Conservation (phyloP, 257 asterid species). For the Nicotiana paniculata region DNA sequence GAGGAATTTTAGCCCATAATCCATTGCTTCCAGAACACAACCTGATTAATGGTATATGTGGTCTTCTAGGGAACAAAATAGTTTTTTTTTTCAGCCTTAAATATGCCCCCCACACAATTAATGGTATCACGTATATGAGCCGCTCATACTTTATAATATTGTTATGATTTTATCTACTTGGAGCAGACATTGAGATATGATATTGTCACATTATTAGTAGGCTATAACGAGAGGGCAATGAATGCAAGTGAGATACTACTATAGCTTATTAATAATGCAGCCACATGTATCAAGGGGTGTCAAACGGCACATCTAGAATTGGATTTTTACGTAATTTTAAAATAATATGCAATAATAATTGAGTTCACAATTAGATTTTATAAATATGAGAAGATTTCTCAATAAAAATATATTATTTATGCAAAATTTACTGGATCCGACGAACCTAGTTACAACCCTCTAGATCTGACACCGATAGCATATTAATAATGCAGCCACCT, state of each 20-base stretch:
- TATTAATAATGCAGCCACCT: neutral
- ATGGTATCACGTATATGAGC: neutral
- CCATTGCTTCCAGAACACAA: neutral
- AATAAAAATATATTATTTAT: too few relatives aligned
- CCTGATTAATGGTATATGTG: neutral
- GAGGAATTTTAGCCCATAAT: neutral
- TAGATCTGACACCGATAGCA: neutral
- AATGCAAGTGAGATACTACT: neutral
- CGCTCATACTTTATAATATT: neutral
- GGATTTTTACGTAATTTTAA: too few relatives aligned
- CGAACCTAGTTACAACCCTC: too few relatives aligned
- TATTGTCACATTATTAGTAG: neutral
- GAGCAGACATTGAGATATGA: neutral
- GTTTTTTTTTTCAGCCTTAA: neutral
- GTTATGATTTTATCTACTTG: neutral
- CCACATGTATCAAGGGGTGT: too few relatives aligned
- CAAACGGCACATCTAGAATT: too few relatives aligned
- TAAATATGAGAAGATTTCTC: too few relatives aligned
- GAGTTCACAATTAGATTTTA: too few relatives aligned
- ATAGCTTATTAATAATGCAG: neutral
- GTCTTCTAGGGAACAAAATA: neutral
- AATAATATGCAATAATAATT: too few relatives aligned
- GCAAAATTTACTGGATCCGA: too few relatives aligned
- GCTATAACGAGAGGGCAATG: neutral
- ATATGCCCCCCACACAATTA: neutral